phyloP scores from a whole-genome alignment of 345 rosid genomes.

The Aurinia saxatilis region DNA sequence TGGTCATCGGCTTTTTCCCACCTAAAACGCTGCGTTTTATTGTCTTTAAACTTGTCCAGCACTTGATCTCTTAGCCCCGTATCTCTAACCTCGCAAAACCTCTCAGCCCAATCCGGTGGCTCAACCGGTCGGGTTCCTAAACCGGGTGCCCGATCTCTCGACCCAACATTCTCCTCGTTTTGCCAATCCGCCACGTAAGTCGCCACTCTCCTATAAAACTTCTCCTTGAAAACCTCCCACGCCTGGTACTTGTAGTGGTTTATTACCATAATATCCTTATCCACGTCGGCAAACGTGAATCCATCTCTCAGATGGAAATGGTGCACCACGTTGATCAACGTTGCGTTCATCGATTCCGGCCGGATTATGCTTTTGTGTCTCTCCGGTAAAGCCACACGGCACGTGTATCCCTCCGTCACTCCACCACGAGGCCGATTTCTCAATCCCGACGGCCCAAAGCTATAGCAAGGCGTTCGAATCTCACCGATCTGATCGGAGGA shows the following conservation, averaged over 20 bases:
- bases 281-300: constrained; percentile 38
- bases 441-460: constrained; percentile 73
- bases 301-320: constrained; percentile 64
- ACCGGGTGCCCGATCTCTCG: constrained; percentile 83
- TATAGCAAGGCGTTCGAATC: constrained; percentile 53
- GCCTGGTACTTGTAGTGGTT: constrained; percentile 88
- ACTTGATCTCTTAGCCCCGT: constrained; percentile 59
- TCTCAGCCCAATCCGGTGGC: constrained; percentile 64
- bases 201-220: constrained; percentile 80
- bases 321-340: constrained; percentile 73
- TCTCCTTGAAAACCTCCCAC: constrained; percentile 90
- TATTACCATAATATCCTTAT: constrained; percentile 43
- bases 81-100: constrained; percentile 75
- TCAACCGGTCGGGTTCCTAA: constrained; percentile 73
- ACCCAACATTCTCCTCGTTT: constrained; percentile 57
- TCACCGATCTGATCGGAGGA: constrained; percentile 31
- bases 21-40: constrained; percentile 33
- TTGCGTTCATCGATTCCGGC: constrained; percentile 68
- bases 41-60: constrained; percentile 32
- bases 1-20: constrained; percentile 37
- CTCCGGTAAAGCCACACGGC: constrained; percentile 51
- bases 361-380: constrained; percentile 82
- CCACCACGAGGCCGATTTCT: constrained; percentile 40
- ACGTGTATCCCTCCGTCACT: constrained; percentile 61
- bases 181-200: constrained; percentile 91